These are phyloP conservation scores for Nemania sp. DNA, from an alignment of 2,329 filamentous ascomycete species.

Conservation along the genomic window DNA sequence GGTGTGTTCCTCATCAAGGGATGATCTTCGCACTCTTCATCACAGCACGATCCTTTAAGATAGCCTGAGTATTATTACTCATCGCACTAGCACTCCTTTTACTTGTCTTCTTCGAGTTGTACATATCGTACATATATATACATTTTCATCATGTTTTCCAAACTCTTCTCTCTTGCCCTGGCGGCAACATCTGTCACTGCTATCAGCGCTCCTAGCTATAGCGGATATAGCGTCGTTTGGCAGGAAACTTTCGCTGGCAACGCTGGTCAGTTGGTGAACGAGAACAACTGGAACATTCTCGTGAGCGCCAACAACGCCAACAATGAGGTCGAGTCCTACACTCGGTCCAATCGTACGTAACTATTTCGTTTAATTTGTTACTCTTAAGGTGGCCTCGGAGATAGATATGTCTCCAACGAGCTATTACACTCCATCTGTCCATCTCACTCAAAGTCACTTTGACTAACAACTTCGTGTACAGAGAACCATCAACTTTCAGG, in stretches of 20 bases:
- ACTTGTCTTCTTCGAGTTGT: slow-evolving; percentile 11
- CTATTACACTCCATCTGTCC: not conserved
- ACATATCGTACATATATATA: slow-evolving; percentile 7
- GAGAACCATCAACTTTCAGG: slow-evolving; percentile 55
- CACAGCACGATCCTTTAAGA: slow-evolving; percentile 19
- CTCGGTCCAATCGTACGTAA: slow-evolving; percentile 39
- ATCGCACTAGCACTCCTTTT: slow-evolving; percentile 33
- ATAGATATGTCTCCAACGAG: not conserved
- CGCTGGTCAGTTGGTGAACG: slow-evolving; percentile 44
- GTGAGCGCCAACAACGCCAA: slow-evolving; percentile 48
- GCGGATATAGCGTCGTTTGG: slow-evolving; percentile 50
- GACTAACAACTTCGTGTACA: not conserved
- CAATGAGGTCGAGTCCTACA: slow-evolving; percentile 54
- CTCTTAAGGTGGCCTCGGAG: not conserved
- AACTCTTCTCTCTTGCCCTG: slow-evolving; percentile 29
- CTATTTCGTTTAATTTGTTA: not conserved
- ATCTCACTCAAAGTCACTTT: not conserved
- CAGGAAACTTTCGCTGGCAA: slow-evolving; percentile 49
- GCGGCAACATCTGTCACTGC: slow-evolving; percentile 27
- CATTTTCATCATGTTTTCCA: slow-evolving; percentile 29
- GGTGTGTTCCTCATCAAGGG: slow-evolving; percentile 24
- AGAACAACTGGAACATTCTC: slow-evolving; percentile 51
- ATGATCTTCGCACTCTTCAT: slow-evolving; percentile 27
- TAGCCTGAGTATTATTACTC: slow-evolving; percentile 30
- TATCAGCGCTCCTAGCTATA: slow-evolving; percentile 41